Conservation (phyloP, 192 early-diverging fungal species). For the Diversispora eburnea region DNA sequence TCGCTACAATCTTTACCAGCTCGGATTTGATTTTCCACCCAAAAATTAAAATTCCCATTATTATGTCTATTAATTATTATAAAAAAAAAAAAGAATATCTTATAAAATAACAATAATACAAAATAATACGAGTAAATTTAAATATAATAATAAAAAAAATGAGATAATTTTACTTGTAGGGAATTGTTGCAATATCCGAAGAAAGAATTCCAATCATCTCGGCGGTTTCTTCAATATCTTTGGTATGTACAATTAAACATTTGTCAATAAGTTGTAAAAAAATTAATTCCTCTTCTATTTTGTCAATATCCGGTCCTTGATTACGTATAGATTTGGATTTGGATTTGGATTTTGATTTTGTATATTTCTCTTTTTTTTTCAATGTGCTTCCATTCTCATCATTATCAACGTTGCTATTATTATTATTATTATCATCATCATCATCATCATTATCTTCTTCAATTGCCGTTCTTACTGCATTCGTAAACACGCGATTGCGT, state of each 20-base stretch:
- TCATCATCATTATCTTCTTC: background rate
- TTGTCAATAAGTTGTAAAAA: constrained; percentile 33
- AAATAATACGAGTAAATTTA: no score
- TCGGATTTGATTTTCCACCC: constrained; percentile 17
- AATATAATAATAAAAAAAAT: background rate
- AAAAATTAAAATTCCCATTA: constrained; percentile 23
- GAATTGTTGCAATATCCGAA: constrained; percentile 31
- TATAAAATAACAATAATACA: no score
- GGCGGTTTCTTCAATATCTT: constrained; percentile 33
- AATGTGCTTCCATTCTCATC: no score
- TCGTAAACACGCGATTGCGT: constrained; percentile 31
- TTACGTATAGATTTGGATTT: background rate
- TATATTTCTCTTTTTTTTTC: no score
- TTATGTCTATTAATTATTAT: no score
- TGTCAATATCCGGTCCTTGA: constrained; percentile 21
- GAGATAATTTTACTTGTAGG: constrained; percentile 35
- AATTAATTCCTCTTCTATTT: constrained; percentile 32
- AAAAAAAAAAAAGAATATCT: no score
- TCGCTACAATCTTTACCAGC: constrained; percentile 32
- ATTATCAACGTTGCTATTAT: no score
- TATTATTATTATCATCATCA: no score
- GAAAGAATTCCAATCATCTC: constrained; percentile 33
- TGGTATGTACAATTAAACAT: constrained; percentile 34
- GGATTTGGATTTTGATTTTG: background rate
- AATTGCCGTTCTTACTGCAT: constrained; percentile 27